Percentiles rank a stretch among this genome's conserved stretches.
Conservation (phyloP, 257 asterid genomes). For the Rubia yunnanensis region DNA sequence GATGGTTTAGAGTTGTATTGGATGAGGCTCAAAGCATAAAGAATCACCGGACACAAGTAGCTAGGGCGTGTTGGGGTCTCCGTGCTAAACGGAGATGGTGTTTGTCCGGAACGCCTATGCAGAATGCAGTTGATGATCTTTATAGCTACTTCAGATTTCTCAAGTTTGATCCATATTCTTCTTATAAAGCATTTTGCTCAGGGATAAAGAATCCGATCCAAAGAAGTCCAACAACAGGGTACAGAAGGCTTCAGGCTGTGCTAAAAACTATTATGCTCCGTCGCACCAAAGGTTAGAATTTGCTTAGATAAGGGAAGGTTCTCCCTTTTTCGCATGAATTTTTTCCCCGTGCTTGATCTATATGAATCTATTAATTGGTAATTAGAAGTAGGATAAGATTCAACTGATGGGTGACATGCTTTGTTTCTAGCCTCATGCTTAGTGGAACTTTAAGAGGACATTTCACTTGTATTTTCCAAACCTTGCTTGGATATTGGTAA, state of each 20-base stretch:
- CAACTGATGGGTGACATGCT: neutral
- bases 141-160: slow-evolving; percentile 98
- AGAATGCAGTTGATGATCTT: slow-evolving; percentile 87
- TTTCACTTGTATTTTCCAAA: neutral
- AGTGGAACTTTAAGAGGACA: neutral
- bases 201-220: slow-evolving; percentile 79
- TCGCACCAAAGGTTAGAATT: slow-evolving; percentile 68
- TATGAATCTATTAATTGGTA: neutral
- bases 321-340: neutral
- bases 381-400: neutral
- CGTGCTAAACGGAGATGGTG: slow-evolving; percentile 99
- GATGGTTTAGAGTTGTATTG: slow-evolving; percentile 95
- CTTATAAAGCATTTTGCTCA: slow-evolving; percentile 58
- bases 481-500: neutral
- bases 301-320: neutral
- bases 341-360: neutral
- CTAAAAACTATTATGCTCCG: slow-evolving; percentile 92
- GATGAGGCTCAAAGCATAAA: slow-evolving; percentile 99
- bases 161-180: slow-evolving; percentile 81
- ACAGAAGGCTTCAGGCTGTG: slow-evolving; percentile 86
- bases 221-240: slow-evolving; percentile 64
- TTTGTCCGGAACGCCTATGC: slow-evolving; percentile 98
- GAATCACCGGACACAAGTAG: slow-evolving; percentile 87
- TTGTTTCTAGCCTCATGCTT: neutral
- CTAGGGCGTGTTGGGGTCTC: slow-evolving; percentile 99